Conservation (phyloP, 768 basidiomycete species). For the Russula sp. region DNA sequence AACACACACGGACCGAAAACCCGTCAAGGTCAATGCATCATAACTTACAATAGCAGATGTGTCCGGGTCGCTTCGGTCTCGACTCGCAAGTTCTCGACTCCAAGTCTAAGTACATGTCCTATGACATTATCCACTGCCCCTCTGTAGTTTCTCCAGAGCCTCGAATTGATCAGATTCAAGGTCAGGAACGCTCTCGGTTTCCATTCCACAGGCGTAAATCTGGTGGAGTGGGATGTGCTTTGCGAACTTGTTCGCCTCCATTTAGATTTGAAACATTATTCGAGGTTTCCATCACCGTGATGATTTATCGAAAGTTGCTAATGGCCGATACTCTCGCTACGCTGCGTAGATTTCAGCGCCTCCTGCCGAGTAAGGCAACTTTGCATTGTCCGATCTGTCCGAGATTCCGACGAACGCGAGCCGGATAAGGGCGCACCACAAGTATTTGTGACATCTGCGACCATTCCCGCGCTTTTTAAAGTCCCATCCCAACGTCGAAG, state of each 20-base stretch:
- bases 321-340: background rate
- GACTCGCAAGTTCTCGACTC: background rate
- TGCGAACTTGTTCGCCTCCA: too few species aligned
- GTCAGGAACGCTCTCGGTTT: background rate
- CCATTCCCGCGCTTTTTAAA: background rate
- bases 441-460: background rate
- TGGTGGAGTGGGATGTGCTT: too few species aligned
- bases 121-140: background rate
- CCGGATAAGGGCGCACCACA: background rate
- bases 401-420: constrained; percentile 7
- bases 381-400: constrained; percentile 11
- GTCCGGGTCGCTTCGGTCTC: background rate
- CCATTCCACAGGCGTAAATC: background rate
- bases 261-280: too few species aligned
- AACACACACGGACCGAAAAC: background rate
- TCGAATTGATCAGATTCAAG: background rate
- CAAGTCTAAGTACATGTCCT: too few species aligned
- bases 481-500: background rate
- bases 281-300: too few species aligned
- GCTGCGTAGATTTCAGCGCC: background rate
- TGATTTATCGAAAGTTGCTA: background rate
- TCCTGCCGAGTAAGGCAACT: background rate
- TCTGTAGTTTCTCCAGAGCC: too few species aligned
- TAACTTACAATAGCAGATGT: too few species aligned
- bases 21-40: background rate